Conservation (phyloP, 139 green algal species). For the Chlorella sorokiniana region DNA sequence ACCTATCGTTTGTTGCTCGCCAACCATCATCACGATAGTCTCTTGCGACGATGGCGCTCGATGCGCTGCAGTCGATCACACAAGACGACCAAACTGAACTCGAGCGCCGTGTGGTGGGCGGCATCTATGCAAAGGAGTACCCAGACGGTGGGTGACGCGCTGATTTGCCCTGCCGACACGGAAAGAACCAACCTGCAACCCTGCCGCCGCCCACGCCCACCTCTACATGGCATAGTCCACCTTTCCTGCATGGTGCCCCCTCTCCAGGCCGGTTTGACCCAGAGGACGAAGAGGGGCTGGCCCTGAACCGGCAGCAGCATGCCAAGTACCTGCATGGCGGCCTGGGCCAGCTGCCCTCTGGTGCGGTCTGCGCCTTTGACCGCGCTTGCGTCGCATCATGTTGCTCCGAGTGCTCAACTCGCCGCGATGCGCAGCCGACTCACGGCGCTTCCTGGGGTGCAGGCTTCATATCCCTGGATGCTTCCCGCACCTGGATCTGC, state of each 20-base stretch:
- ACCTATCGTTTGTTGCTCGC: not conserved
- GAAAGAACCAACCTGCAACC: not conserved
- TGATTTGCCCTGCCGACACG: not conserved
- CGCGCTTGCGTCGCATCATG: not conserved
- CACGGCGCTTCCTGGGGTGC: not conserved
- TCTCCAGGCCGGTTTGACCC: slow-evolving; percentile 14
- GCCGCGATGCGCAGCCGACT: not conserved
- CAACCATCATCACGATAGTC: slow-evolving; percentile 1
- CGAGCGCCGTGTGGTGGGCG: slow-evolving; percentile 51
- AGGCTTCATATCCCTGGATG: slow-evolving; percentile 77
- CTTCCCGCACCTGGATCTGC: slow-evolving; percentile 87
- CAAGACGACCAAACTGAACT: slow-evolving; percentile 55
- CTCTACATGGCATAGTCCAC: not conserved
- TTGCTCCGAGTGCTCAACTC: not conserved
- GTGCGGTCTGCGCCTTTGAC: not conserved
- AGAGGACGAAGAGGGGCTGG: slow-evolving; percentile 36
- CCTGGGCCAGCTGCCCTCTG: slow-evolving; percentile 53
- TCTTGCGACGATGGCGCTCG: no score
- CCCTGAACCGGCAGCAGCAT: slow-evolving; percentile 60
- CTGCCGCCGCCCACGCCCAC: not conserved
- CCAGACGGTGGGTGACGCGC: not conserved
- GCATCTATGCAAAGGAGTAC: slow-evolving; percentile 38
- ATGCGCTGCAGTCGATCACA: slow-evolving; percentile 49
- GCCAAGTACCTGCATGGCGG: slow-evolving; percentile 66
- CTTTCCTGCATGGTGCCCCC: not conserved